These are phyloP conservation scores for Candida suzukii DNA, from an alignment of 805 yeast genomes.

Conservation along the genomic window DNA sequence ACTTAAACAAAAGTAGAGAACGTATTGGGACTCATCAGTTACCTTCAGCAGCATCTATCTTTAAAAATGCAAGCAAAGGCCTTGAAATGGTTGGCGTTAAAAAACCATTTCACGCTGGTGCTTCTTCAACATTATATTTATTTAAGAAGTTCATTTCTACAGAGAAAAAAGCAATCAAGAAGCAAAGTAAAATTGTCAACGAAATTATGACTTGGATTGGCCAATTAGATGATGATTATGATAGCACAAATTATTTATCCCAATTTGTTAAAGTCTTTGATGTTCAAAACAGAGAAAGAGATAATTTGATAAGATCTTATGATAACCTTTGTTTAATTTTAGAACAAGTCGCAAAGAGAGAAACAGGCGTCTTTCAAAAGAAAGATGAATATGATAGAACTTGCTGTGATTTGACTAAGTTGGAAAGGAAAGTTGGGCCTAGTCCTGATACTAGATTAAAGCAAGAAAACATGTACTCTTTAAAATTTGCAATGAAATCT, in stretches of 20 bases:
- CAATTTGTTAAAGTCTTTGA: slow-evolving; percentile 33
- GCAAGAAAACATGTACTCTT: not conserved
- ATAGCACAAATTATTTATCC: slow-evolving; percentile 30
- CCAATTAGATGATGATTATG: slow-evolving; percentile 30
- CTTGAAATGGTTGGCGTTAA: slow-evolving; percentile 18
- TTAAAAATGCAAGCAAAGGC: slow-evolving; percentile 1
- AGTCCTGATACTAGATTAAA: not conserved
- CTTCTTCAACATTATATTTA: slow-evolving; percentile 25
- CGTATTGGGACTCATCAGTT: too few relatives aligned
- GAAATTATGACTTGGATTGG: slow-evolving; percentile 38
- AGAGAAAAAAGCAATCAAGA: slow-evolving; percentile 13
- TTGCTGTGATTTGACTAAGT: not conserved
- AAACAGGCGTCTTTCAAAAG: not conserved
- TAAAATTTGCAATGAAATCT: not conserved
- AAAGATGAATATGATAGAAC: not conserved
- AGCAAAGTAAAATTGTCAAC: slow-evolving; percentile 8
- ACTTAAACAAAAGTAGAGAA: too few relatives aligned
- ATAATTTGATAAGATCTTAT: not conserved
- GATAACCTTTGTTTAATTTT: not conserved
- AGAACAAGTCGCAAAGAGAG: not conserved
- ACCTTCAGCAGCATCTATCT: not conserved
- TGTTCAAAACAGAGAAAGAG: slow-evolving; percentile 25
- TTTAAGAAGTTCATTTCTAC: slow-evolving; percentile 30
- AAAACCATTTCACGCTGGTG: slow-evolving; percentile 18
- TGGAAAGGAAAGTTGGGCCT: not conserved